Conservation (phyloP, 2,329 filamentous ascomycete species). For the Sporothrix sp. region DNA sequence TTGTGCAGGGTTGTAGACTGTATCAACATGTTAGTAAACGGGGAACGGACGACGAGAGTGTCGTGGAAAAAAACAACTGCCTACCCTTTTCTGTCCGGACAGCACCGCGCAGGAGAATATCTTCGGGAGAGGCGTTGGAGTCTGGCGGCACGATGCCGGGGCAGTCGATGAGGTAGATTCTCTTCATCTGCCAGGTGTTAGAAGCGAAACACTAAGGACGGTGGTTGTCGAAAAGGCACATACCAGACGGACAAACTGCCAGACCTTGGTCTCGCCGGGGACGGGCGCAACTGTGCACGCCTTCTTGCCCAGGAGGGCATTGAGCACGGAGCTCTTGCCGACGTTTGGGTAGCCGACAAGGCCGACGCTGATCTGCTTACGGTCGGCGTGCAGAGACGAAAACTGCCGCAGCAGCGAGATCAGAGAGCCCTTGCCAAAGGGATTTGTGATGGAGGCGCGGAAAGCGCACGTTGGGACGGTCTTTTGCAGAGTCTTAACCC, state of each 20-base stretch:
- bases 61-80: no score
- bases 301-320: slow-evolving; percentile 84
- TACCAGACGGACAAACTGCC: slow-evolving; percentile 29
- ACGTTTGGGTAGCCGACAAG: slow-evolving; percentile 80
- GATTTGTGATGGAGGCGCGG: slow-evolving; percentile 88
- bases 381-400: slow-evolving; percentile 49
- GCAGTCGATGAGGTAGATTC: slow-evolving; percentile 85
- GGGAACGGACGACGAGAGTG: no score
- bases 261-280: slow-evolving; percentile 84
- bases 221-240: no score
- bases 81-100: slow-evolving; percentile 73
- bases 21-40: background rate
- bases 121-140: slow-evolving; percentile 70
- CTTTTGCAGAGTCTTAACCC: slow-evolving; percentile 81
- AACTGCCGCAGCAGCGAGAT: slow-evolving; percentile 92
- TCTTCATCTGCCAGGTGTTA: slow-evolving; percentile 49
- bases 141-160: slow-evolving; percentile 93
- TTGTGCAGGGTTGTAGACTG: slow-evolving; percentile 85
- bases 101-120: slow-evolving; percentile 82
- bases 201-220: no score
- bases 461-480: slow-evolving; percentile 92
- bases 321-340: slow-evolving; percentile 95
- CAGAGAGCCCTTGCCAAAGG: slow-evolving; percentile 89
- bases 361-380: slow-evolving; percentile 78
- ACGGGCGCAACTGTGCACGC: slow-evolving; percentile 91